Conservation (phyloP, 202 grass and related monocot genomes). For the Eragrostis tef region DNA sequence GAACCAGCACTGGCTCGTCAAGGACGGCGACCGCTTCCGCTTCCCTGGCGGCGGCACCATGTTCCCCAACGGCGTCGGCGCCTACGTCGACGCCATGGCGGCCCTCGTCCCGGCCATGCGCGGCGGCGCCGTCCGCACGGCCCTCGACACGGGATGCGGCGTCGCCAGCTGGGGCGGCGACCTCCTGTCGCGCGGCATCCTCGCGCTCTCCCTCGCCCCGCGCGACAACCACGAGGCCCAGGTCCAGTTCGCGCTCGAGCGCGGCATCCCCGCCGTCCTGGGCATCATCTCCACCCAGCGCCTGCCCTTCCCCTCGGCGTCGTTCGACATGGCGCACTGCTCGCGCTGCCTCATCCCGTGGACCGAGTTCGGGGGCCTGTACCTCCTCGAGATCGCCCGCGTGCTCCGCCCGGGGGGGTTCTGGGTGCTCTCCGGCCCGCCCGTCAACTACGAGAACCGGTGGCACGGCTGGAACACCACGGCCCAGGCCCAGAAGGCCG, state of each 20-base stretch:
- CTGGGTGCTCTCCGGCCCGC: constrained; percentile 97
- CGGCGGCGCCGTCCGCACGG: constrained; percentile 80
- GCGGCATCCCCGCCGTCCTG: constrained; percentile 91
- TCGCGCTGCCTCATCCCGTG: constrained; percentile 85
- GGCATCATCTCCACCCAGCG: constrained; percentile 97
- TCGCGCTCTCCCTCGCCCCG: constrained; percentile 85
- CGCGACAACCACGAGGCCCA: constrained; percentile 98
- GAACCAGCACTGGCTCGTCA: constrained; percentile 92
- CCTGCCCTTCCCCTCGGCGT: constrained; percentile 75
- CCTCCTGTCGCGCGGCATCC: constrained; percentile 68
- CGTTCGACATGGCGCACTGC: constrained; percentile 94
- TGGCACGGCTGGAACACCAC: constrained; percentile 99
- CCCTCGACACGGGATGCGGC: constrained; percentile 92
- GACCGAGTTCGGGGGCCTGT: constrained; percentile 86
- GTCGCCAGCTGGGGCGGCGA: constrained; percentile 96
- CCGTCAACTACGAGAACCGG: constrained; percentile 91
- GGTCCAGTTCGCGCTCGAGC: constrained; percentile 98
- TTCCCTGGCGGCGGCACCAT: constrained; percentile 98
- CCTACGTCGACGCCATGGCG: constrained; percentile 80
- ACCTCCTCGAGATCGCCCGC: constrained; percentile 85
- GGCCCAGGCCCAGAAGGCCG: constrained; percentile 71
- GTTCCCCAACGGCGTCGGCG: constrained; percentile 92
- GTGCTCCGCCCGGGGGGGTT: constrained; percentile 84
- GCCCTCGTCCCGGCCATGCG: constrained; percentile 83
- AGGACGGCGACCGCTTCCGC: constrained; percentile 83